Conservation (phyloP, 805 yeast species). For the Candida suzukii region DNA sequence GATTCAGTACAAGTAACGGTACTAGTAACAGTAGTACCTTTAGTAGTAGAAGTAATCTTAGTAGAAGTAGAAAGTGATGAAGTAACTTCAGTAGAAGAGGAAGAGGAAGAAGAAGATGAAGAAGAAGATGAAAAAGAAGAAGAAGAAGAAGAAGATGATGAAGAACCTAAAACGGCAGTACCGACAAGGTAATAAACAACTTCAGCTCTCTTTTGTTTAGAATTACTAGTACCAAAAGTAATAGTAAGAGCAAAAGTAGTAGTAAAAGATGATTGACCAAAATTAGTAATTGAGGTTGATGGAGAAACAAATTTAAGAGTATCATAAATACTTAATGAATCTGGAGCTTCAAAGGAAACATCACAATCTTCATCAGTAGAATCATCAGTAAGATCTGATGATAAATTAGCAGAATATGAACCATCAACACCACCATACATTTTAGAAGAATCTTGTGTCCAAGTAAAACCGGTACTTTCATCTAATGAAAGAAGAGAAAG, state of each 20-base stretch:
- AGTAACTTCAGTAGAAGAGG: too few relatives aligned
- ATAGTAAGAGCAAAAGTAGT: conserved; percentile 15
- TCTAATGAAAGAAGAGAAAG: conserved; percentile 11
- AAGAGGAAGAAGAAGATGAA: neutral
- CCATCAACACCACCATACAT: conserved; percentile 2
- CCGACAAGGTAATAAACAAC: conserved; percentile 13
- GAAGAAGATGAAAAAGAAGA: conserved; percentile 1
- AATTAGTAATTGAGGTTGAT: conserved; percentile 12
- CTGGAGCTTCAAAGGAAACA: conserved; percentile 4
- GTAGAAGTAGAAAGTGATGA: too few relatives aligned
- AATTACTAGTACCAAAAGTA: neutral
- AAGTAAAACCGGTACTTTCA: conserved; percentile 10
- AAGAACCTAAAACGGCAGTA: conserved; percentile 5
- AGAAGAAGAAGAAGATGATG: conserved; percentile 2
- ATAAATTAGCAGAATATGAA: neutral
- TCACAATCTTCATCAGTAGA: conserved; percentile 9
- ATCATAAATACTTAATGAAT: conserved; percentile 4
- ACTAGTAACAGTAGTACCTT: neutral
- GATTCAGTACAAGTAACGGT: neutral
- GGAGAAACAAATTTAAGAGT: conserved; percentile 10
- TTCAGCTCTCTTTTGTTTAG: conserved; percentile 12
- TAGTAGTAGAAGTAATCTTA: neutral
- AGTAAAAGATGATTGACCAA: conserved; percentile 7
- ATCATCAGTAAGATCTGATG: conserved; percentile 7
- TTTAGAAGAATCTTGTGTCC: conserved; percentile 10